phyloP scores from a whole-genome alignment of 768 basidiomycete genomes.

The Coprinopsis marcescibilis region DNA sequence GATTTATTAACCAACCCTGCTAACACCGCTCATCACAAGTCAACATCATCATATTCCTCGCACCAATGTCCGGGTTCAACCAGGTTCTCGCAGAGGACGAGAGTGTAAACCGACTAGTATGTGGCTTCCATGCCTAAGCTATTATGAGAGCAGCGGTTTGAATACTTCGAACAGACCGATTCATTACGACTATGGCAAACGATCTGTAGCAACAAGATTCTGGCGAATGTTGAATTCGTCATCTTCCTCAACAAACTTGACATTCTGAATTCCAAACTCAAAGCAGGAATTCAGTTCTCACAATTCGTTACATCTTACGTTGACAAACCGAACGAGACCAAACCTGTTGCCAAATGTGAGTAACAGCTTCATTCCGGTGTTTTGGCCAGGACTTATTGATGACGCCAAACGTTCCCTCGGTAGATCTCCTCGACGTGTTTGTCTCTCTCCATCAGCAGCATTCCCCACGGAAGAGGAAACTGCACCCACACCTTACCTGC shows the following conservation, averaged over 20 bases:
- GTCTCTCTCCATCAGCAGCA: conserved; percentile 42
- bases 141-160: neutral
- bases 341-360: conserved; percentile 50
- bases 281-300: conserved; percentile 46
- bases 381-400: neutral
- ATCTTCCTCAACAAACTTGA: conserved; percentile 62
- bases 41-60: conserved; percentile 61
- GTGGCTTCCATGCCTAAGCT: conserved; percentile 12
- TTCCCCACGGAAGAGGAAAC: conserved; percentile 39
- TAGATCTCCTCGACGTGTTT: conserved; percentile 51
- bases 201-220: conserved; percentile 52
- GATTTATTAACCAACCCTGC: neutral
- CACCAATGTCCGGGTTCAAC: conserved; percentile 61
- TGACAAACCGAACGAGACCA: conserved; percentile 44
- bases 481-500: conserved; percentile 53
- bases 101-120: conserved; percentile 53
- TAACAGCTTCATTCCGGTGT: conserved; percentile 10
- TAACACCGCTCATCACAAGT: conserved; percentile 32
- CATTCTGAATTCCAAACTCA: conserved; percentile 49
- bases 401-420: neutral
- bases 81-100: conserved; percentile 56
- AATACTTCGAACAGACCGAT: conserved; percentile 36
- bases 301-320: conserved; percentile 51
- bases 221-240: conserved; percentile 48
- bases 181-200: conserved; percentile 55